Evolutionary conservation across 495 filamentous ascomycete genomes (phyloP).

Genomic region (Penicillium psychrofluorescens): DNA sequence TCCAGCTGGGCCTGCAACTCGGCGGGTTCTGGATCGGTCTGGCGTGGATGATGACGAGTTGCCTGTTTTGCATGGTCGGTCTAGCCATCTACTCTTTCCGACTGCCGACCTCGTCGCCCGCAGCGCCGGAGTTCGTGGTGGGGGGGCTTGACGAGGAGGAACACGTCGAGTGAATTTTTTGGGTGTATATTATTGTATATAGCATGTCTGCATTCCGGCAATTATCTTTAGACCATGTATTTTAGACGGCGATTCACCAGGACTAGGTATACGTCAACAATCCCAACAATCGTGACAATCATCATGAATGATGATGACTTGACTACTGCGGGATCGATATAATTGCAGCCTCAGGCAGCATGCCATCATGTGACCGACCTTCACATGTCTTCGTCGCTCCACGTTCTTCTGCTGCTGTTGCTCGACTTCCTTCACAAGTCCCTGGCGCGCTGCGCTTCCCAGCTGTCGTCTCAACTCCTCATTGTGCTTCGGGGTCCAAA

Average conservation of each 20-base stretch:
- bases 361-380: not conserved
- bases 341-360: not conserved
- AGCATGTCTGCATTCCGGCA: not conserved
- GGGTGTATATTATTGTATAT: constrained; percentile 10
- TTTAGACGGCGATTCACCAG: no score
- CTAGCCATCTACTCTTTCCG: constrained; percentile 32
- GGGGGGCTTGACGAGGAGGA: constrained; percentile 15
- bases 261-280: no score
- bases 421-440: no score
- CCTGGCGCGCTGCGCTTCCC: no score
- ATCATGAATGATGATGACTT: no score
- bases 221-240: no score
- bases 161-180: constrained; percentile 1
- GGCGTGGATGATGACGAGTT: constrained; percentile 46
- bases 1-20: constrained; percentile 41
- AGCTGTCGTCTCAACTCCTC: not conserved
- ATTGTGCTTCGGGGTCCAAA: not conserved
- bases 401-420: no score
- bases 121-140: constrained; percentile 15
- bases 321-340: no score
- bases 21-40: constrained; percentile 47
- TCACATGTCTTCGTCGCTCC: no score
- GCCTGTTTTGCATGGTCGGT: constrained; percentile 32
- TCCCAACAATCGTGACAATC: no score
- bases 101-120: constrained; percentile 15